Percentiles rank a stretch among this genome's conserved stretches.
phyloP scores from a whole-genome alignment of 176 grass and related monocot genomes.

The Triticum turgidum region DNA sequence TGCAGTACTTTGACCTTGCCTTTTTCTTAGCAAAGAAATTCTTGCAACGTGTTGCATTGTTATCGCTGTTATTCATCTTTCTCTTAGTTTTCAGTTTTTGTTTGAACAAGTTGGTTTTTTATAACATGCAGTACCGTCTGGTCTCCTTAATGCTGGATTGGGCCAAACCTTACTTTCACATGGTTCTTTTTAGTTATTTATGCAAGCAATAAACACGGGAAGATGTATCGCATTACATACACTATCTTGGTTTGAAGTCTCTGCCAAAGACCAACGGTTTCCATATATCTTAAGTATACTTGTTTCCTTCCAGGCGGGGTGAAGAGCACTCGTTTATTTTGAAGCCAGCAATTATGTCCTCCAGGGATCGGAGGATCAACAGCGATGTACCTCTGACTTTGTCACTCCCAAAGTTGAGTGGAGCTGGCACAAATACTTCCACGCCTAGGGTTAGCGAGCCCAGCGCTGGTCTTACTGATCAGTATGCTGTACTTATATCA shows the following conservation, averaged over 20 bases:
- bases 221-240: slow-evolving; percentile 10
- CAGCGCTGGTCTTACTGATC: slow-evolving; percentile 42
- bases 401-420: slow-evolving; percentile 35
- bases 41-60: not conserved
- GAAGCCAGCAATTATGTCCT: slow-evolving; percentile 66
- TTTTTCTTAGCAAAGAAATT: not conserved
- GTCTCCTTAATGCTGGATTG: slow-evolving; percentile 18
- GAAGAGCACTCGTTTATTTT: slow-evolving; percentile 99
- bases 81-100: not conserved
- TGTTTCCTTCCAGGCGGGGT: slow-evolving; percentile 62
- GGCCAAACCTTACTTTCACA: slow-evolving; percentile 22
- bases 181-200: slow-evolving; percentile 18
- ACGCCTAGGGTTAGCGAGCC: slow-evolving; percentile 44
- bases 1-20: not conserved
- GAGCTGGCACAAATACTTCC: slow-evolving; percentile 38
- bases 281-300: slow-evolving; percentile 19
- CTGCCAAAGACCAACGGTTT: not conserved
- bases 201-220: not conserved
- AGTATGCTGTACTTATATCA: slow-evolving; percentile 87
- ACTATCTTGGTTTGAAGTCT: slow-evolving; percentile 8
- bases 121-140: not conserved
- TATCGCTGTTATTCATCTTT: not conserved
- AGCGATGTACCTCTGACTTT: slow-evolving; percentile 41
- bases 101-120: not conserved
- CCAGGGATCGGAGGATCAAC: slow-evolving; percentile 45